Evolutionary conservation across 768 basidiomycete species (phyloP).

Genomic region (Amyloporia xantha): DNA sequence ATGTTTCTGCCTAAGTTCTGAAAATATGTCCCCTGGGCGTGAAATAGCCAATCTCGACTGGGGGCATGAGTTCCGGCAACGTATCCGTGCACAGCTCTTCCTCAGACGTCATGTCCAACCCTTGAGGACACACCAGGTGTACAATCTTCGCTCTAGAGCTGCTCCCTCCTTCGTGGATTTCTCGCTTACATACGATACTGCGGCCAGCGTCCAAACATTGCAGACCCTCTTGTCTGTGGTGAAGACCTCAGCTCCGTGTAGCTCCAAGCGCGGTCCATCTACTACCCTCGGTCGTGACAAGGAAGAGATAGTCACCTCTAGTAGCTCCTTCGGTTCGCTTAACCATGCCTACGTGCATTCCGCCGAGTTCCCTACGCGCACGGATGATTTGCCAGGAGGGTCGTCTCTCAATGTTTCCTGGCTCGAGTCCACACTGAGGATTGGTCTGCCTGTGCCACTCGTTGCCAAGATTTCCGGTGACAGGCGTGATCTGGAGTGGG

Average conservation of each 20-base stretch:
- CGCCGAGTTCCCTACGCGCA: background rate
- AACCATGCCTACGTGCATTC: too few species aligned
- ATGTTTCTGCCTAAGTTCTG: too few species aligned
- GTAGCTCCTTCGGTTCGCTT: too few species aligned
- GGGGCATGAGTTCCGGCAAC: constrained; percentile 4
- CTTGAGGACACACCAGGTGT: constrained; percentile 2
- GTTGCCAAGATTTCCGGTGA: constrained; percentile 13
- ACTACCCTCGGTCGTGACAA: too few species aligned
- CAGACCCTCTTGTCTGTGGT: background rate
- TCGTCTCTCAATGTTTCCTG: constrained; percentile 27
- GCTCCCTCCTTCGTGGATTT: constrained; percentile 3
- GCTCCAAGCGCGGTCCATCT: background rate
- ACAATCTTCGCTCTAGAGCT: constrained; percentile 1
- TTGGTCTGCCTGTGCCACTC: constrained; percentile 21
- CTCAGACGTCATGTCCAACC: background rate
- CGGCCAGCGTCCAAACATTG: background rate
- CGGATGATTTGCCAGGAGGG: background rate
- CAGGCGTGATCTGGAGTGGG: constrained; percentile 1
- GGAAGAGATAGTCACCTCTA: too few species aligned
- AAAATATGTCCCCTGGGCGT: background rate
- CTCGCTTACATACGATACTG: background rate
- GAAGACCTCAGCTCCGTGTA: background rate
- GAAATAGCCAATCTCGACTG: constrained; percentile 4
- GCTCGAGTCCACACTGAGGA: constrained; percentile 24
- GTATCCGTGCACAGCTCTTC: constrained; percentile 1